Evolutionary conservation across 352 stramenopile species (phyloP).

Genomic region (Phytophthora palmivora): DNA sequence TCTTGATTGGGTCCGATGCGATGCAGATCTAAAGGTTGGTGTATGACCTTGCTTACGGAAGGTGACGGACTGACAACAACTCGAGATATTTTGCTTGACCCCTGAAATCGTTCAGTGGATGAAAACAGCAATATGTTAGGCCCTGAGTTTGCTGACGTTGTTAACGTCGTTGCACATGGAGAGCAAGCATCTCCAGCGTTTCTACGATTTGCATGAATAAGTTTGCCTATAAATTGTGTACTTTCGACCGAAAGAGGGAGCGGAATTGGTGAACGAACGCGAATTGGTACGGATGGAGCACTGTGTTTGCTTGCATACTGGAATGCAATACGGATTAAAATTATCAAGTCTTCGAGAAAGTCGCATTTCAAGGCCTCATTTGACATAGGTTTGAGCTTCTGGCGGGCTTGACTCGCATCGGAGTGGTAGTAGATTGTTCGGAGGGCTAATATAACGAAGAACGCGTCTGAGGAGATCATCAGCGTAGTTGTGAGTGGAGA

Average conservation of each 20-base stretch:
- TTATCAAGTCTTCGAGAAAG: slow-evolving; percentile 1
- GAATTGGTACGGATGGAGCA: slow-evolving; percentile 12
- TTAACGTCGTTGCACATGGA: neutral
- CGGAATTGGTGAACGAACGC: slow-evolving; percentile 16
- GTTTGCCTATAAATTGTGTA: slow-evolving; percentile 6
- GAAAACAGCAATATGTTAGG: neutral
- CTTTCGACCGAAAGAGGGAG: slow-evolving; percentile 23
- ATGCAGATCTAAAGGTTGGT: neutral
- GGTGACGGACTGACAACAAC: neutral
- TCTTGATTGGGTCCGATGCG: neutral
- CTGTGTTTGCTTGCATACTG: slow-evolving; percentile 2
- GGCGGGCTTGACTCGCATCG: neutral
- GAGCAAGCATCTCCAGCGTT: slow-evolving; percentile 13
- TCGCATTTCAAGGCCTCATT: neutral
- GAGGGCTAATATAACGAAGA: slow-evolving; percentile 10
- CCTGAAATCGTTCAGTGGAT: neutral
- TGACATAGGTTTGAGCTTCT: neutral
- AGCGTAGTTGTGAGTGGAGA: slow-evolving; percentile 15
- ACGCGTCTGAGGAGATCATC: slow-evolving; percentile 26
- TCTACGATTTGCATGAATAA: slow-evolving; percentile 10
- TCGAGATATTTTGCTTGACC: neutral
- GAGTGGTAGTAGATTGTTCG: slow-evolving; percentile 17
- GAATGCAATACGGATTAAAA: slow-evolving; percentile 13
- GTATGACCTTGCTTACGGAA: neutral
- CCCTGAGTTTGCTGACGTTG: neutral